phyloP scores from a whole-genome alignment of 1,284 basidiomycete species.

The Thecaphora frezii region DNA sequence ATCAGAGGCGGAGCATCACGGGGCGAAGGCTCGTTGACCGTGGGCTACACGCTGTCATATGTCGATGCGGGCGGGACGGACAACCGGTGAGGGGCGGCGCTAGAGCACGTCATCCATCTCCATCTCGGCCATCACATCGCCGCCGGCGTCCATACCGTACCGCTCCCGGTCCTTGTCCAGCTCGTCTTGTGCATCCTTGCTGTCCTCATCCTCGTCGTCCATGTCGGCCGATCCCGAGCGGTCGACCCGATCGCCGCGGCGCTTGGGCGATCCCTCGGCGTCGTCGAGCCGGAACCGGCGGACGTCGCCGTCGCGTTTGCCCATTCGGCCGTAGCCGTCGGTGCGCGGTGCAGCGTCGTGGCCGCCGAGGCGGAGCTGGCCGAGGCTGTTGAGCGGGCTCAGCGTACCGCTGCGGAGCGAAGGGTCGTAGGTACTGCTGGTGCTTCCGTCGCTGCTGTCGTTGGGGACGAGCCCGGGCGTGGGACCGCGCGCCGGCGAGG shows the following conservation, averaged over 20 bases:
- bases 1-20: too few species aligned
- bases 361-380: constrained; percentile 29
- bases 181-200: constrained; percentile 21
- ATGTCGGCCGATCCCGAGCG: constrained; percentile 34
- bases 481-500: constrained; percentile 27
- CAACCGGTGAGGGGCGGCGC: background rate
- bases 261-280: constrained; percentile 19
- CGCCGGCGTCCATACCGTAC: constrained; percentile 51
- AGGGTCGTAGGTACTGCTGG: constrained; percentile 29
- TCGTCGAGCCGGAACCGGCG: constrained; percentile 26
- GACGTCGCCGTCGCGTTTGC: constrained; percentile 8
- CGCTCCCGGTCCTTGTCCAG: constrained; percentile 37
- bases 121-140: constrained; percentile 56
- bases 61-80: too few species aligned
- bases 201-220: constrained; percentile 56
- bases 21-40: too few species aligned
- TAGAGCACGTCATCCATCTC: constrained; percentile 55
- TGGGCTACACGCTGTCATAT: too few species aligned
- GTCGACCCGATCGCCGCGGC: constrained; percentile 30
- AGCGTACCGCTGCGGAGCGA: constrained; percentile 30
- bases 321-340: constrained; percentile 1
- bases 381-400: constrained; percentile 34
- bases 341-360: background rate
- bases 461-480: constrained; percentile 30
- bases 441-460: constrained; percentile 40